Evolutionary conservation across 106 monocot genomes (phyloP), one percentile per base, ranked within the genome.

Genomic region (Dioscorea dumetorum): DNA sequence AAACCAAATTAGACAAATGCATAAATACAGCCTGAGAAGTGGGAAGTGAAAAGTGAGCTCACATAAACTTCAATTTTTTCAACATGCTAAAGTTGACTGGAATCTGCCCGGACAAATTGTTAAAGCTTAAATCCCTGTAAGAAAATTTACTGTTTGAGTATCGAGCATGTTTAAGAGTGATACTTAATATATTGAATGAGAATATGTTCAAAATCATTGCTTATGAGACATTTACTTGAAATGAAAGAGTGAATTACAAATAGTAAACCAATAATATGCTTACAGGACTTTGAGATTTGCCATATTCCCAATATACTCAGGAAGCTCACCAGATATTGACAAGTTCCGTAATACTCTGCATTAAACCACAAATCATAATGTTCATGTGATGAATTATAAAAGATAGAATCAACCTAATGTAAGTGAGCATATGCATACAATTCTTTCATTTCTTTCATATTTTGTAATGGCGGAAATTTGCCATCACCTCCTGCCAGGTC

Each of bases 101-200:
- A 59, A 88, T 68, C 58, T 2, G 51, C 24, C 88, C 88, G 0
- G 69, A 78, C 51, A 88, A 49, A 22, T 77, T 71, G 76, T 88
- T 88, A 58, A 84, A 88, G 48, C 84, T 88, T 57, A 88, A 58
- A 50, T 88, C 88, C 49, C 88, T 88, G 81, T 32, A 78, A 74
- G 24, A 63, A 5, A 67, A 16, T 80, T 41, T 41, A 15, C 32
- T 5, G 34, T 41, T 0, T 41, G 9, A 41, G 41, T 28, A 28
- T 28, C 28, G 3, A 28, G 28, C 28, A 28, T 28, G 28, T 28
- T 28, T 28, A 28, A 28, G 3, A 28, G 28, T 28, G 28, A 28
- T 28, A 28, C 28, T 28, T 28, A 28, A 28, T 28, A 28, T 28
- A 28, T 28, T 28, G 28, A 28, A 28, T 28, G 28, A 28, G 28